Percentiles rank a stretch among this genome's conserved stretches.
Conservation (phyloP, 768 basidiomycete genomes). For the Hortiboletus campestris region DNA sequence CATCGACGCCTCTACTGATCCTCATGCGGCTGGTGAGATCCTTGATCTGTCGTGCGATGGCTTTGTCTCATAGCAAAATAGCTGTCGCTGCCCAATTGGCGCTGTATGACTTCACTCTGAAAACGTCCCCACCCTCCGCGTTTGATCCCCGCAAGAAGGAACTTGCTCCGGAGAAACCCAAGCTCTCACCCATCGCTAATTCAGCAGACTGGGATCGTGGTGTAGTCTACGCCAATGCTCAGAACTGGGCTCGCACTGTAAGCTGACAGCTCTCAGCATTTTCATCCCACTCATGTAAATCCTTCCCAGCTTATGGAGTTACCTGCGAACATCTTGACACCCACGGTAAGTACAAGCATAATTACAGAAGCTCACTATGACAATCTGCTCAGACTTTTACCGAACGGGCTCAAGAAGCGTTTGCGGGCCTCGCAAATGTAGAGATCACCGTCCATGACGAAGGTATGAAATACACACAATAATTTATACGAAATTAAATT, state of each 20-base stretch:
- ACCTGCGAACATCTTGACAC: constrained; percentile 84
- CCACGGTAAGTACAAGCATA: constrained; percentile 50
- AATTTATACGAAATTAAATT: background rate
- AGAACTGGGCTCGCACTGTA: constrained; percentile 79
- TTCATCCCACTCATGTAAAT: background rate
- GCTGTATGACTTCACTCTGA: constrained; percentile 72
- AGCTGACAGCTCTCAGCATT: constrained; percentile 9
- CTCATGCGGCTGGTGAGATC: constrained; percentile 70
- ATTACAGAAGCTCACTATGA: background rate
- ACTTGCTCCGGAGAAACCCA: constrained; percentile 48
- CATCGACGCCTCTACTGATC: constrained; percentile 63
- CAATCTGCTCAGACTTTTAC: constrained; percentile 53
- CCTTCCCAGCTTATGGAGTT: constrained; percentile 68
- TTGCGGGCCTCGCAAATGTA: constrained; percentile 63
- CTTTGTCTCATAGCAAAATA: constrained; percentile 22
- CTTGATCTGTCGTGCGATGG: background rate
- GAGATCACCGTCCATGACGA: constrained; percentile 71
- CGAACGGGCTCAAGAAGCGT: constrained; percentile 66
- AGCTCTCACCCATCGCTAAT: constrained; percentile 43
- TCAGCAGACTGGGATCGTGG: constrained; percentile 71
- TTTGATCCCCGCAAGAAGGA: constrained; percentile 63
- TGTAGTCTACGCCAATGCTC: constrained; percentile 68
- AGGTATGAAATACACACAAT: constrained; percentile 40
- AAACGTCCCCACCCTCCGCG: constrained; percentile 64
- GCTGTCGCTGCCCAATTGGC: constrained; percentile 81